Evolutionary conservation across 1,284 basidiomycete species (phyloP).

Genomic region (Ustilago bromivora): DNA sequence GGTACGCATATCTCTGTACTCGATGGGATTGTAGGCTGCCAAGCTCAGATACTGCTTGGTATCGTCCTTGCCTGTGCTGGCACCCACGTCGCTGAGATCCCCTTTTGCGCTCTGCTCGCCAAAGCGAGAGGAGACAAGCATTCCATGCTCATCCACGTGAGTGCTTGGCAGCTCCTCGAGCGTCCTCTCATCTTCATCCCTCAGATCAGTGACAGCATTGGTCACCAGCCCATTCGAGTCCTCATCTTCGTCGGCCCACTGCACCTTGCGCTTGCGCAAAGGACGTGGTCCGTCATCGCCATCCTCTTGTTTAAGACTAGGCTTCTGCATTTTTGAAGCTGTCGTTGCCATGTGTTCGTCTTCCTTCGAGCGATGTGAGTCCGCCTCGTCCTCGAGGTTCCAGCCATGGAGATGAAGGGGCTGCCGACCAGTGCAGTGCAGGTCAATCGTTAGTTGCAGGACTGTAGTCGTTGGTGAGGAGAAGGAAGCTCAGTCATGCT

Average conservation of each 20-base stretch:
- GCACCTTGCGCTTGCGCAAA: conserved; percentile 45
- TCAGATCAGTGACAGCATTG: background rate
- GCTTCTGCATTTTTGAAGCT: conserved; percentile 14
- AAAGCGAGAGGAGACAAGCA: conserved; percentile 10
- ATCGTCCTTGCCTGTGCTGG: conserved; percentile 1
- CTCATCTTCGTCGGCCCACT: conserved; percentile 46
- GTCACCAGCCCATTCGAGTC: conserved; percentile 6
- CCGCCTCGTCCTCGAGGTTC: background rate
- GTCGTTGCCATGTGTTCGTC: conserved; percentile 11
- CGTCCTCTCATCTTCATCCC: background rate
- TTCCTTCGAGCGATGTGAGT: background rate
- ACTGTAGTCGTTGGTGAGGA: background rate
- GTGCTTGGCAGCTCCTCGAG: background rate
- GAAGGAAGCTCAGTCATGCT: background rate
- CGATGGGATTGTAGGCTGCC: conserved; percentile 77
- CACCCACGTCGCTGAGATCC: background rate
- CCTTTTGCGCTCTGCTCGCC: background rate
- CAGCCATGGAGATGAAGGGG: background rate
- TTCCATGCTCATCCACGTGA: conserved; percentile 32
- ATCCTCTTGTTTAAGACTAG: conserved; percentile 17
- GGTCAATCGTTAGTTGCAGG: too few relatives aligned
- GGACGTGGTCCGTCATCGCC: background rate
- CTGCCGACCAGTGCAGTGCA: too few relatives aligned
- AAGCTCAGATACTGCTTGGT: conserved; percentile 35
- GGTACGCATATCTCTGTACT: conserved; percentile 84